Evolutionary conservation across 768 basidiomycete species (phyloP).

Genomic region (Tephrocybe sp.): DNA sequence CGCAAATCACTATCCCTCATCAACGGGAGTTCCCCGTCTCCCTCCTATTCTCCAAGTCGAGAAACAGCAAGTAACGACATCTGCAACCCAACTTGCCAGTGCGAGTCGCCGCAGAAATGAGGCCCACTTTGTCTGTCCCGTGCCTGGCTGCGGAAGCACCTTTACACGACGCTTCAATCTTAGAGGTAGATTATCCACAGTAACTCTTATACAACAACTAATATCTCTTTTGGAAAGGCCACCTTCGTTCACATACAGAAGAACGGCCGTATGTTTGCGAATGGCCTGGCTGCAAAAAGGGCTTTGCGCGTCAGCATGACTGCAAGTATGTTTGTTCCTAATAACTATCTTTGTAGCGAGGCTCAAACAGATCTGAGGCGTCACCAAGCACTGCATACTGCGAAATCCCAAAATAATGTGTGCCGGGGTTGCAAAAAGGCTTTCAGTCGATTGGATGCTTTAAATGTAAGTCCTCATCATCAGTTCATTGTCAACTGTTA

Average conservation of each 20-base stretch:
- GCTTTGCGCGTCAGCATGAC: constrained; percentile 94
- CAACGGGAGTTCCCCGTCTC: constrained; percentile 51
- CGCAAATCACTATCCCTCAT: constrained; percentile 54
- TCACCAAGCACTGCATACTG: constrained; percentile 86
- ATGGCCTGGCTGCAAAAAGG: constrained; percentile 92
- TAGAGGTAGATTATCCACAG: constrained; percentile 48
- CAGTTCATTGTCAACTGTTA: constrained; percentile 16
- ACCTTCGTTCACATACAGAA: constrained; percentile 92
- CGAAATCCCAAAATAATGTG: constrained; percentile 79
- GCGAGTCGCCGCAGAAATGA: constrained; percentile 87
- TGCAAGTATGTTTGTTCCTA: constrained; percentile 71
- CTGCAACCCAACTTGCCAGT: constrained; percentile 89
- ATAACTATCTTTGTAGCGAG: constrained; percentile 3
- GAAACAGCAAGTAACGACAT: constrained; percentile 93
- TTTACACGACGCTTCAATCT: constrained; percentile 93
- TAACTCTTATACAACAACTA: constrained; percentile 1
- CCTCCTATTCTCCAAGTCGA: constrained; percentile 89
- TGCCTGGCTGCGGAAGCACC: constrained; percentile 95
- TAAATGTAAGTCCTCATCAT: constrained; percentile 67
- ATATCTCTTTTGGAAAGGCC: constrained; percentile 49
- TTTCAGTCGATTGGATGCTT: constrained; percentile 89
- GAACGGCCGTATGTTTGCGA: constrained; percentile 93
- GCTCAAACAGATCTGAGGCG: constrained; percentile 44
- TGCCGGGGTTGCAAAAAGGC: constrained; percentile 94
- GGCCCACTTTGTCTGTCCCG: constrained; percentile 90